A percentile compares a stretch with the other conserved stretches of the same genome.
phyloP scores from a whole-genome alignment of 306 rosid species.

The Canavalia ensiformis region DNA sequence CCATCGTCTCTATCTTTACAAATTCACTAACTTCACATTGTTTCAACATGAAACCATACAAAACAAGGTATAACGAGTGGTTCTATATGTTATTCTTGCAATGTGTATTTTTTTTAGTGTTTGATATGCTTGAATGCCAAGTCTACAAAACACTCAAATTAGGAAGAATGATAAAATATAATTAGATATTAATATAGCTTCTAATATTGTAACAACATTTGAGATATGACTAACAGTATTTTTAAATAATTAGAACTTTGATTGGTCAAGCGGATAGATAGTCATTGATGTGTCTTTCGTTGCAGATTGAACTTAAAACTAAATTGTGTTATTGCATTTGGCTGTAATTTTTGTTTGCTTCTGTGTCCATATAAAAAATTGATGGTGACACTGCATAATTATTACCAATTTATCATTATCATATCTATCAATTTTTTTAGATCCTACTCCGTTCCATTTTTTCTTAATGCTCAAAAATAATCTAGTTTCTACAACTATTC shows the following conservation, averaged over 20 bases:
- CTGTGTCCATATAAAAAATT: conserved; percentile 25
- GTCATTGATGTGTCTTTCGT: not conserved
- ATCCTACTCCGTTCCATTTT: not conserved
- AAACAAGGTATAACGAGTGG: too few species aligned
- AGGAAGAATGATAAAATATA: conserved; percentile 19
- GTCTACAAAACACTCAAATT: not conserved
- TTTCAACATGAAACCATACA: too few species aligned
- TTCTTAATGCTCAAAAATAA: not conserved
- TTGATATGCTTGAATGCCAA: conserved; percentile 11
- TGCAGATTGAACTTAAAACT: conserved; percentile 3
- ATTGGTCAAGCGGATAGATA: conserved; percentile 16
- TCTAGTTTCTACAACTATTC: conserved; percentile 12
- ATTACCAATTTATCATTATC: not conserved
- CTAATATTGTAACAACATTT: conserved; percentile 1
- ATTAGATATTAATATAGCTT: conserved; percentile 12
- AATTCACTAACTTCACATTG: too few species aligned
- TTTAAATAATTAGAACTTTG: conserved; percentile 28
- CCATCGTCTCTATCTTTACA: too few species aligned
- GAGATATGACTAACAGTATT: not conserved
- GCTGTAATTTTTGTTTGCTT: conserved; percentile 38
- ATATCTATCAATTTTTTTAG: not conserved
- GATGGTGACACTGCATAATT: conserved; percentile 14
- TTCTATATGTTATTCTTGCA: conserved; percentile 3
- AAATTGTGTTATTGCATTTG: not conserved
- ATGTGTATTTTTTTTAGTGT: not conserved